Conservation (phyloP, 2,329 filamentous ascomycete species). For the Pyrenochaeta sp. region DNA sequence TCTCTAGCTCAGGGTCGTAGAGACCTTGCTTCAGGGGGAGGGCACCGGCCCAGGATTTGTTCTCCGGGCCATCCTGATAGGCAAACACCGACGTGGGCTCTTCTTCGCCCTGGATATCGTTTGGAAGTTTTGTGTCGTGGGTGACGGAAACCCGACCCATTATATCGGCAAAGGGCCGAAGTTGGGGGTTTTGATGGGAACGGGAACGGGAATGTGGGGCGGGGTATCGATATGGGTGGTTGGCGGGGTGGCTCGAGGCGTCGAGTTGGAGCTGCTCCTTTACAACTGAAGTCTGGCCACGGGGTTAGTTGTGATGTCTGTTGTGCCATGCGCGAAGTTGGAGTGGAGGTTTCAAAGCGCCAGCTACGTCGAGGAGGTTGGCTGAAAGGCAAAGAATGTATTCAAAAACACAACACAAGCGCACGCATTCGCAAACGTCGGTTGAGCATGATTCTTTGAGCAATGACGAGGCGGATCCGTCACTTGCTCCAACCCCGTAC, state of each 20-base stretch:
- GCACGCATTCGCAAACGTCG: constrained; percentile 13
- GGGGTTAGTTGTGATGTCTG: constrained; percentile 21
- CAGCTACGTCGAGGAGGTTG: constrained; percentile 14
- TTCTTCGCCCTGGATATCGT: constrained; percentile 61
- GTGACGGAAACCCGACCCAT: constrained; percentile 62
- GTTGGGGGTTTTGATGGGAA: constrained; percentile 33
- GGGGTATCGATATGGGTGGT: constrained; percentile 29
- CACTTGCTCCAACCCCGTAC: constrained; percentile 23
- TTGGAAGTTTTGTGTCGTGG: constrained; percentile 58
- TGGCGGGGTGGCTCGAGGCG: constrained; percentile 34
- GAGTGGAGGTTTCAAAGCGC: too few relatives aligned
- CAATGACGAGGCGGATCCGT: constrained; percentile 25
- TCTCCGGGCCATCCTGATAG: constrained; percentile 78
- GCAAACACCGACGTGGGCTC: constrained; percentile 74
- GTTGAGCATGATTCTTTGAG: constrained; percentile 15
- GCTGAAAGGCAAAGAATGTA: constrained; percentile 27
- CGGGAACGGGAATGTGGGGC: constrained; percentile 22
- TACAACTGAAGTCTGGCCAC: constrained; percentile 20
- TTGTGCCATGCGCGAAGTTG: too few relatives aligned
- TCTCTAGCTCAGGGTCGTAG: constrained; percentile 94
- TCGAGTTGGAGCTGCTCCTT: constrained; percentile 34
- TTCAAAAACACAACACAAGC: constrained; percentile 9
- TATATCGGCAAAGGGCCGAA: constrained; percentile 62
- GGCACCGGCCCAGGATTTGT: constrained; percentile 93
- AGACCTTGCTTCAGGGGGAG: constrained; percentile 98